These are phyloP conservation scores for Grifola frondosa DNA, from an alignment of 1,284 basidiomycete species.

Conservation along the genomic window DNA sequence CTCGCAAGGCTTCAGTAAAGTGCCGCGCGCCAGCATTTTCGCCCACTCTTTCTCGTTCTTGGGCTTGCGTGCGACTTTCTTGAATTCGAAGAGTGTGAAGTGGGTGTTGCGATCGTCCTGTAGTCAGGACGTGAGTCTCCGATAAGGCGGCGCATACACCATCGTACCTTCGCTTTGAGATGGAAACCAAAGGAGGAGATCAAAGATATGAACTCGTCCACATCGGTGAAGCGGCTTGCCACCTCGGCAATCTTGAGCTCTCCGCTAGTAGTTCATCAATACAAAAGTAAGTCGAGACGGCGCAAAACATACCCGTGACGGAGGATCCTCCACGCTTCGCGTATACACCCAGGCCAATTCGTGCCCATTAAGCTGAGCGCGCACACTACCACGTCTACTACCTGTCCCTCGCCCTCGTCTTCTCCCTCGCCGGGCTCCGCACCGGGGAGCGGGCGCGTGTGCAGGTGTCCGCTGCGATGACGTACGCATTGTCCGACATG, in stretches of 20 bases:
- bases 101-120: conserved; percentile 85
- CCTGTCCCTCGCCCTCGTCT: conserved; percentile 54
- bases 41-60: conserved; percentile 64
- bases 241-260: conserved; percentile 94
- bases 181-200: conserved; percentile 81
- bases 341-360: conserved; percentile 91
- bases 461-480: conserved; percentile 81
- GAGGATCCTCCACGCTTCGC: conserved; percentile 88
- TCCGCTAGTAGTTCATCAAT: conserved; percentile 52
- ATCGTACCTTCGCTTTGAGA: conserved; percentile 67
- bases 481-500: conserved; percentile 70
- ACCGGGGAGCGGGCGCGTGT: conserved; percentile 47
- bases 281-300: background rate
- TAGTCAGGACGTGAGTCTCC: conserved; percentile 1
- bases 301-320: conserved; percentile 67
- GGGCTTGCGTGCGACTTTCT: conserved; percentile 53
- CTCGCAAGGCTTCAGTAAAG: conserved; percentile 87
- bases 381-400: conserved; percentile 92
- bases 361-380: conserved; percentile 96
- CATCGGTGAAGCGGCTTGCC: conserved; percentile 79
- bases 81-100: conserved; percentile 86
- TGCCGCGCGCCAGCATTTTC: conserved; percentile 57
- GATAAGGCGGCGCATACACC: conserved; percentile 1
- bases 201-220: conserved; percentile 75
- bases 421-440: no score